Evolutionary conservation across 331 rosid species (phyloP), one percentile per base, ranked within the genome.

Genomic region (Acacia pycnantha): DNA sequence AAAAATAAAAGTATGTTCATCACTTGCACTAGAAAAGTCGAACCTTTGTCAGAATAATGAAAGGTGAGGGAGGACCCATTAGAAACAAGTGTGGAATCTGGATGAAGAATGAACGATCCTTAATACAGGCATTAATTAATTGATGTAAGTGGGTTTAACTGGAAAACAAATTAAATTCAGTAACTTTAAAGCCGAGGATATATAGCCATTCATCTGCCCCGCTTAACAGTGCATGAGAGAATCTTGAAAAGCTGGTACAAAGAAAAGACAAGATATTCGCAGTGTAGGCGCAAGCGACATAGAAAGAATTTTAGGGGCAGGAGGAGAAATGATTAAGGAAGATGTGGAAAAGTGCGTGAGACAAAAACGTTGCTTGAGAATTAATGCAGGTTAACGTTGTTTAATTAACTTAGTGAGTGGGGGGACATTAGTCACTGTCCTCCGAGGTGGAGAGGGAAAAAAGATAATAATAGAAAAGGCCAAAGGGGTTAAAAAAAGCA

Each of bases 321-420:
- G 18, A 59, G 12, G 29, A 8, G 51, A 10, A 43, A 80, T 86
- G 74, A 83, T 80, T 76, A 80, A 73, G 65, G 77, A 40, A 58
- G 21, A 77, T 9, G 66, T 26, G 71, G 67, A 80, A 77, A 73
- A 81, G 80, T 54, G 14, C 13, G 58, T 46, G 14, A 41, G 83
- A 80, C 87, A 83, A 81, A 64, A 81, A 77, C 83, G 70, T 86
- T 83, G 81, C 83, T 82, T 87, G 73, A 59, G 64, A 81, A 79
- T 31, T 31, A 31, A 31, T 76, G 46, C 62, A 81, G 84, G 85
- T 65, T 77, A 82, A 47, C 7, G 41, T 37, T 37, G 41, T 37
- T 37, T 6, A 37, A 37, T 53, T 72, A 19, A 51, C 43, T 33
- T 65, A 33, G 71, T 65, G 21, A 14, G 71, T 65, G 71, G 44